Base-by-base conservation (phyloP, 2,329 filamentous ascomycete genomes). In the Alternaria sp. region DNA sequence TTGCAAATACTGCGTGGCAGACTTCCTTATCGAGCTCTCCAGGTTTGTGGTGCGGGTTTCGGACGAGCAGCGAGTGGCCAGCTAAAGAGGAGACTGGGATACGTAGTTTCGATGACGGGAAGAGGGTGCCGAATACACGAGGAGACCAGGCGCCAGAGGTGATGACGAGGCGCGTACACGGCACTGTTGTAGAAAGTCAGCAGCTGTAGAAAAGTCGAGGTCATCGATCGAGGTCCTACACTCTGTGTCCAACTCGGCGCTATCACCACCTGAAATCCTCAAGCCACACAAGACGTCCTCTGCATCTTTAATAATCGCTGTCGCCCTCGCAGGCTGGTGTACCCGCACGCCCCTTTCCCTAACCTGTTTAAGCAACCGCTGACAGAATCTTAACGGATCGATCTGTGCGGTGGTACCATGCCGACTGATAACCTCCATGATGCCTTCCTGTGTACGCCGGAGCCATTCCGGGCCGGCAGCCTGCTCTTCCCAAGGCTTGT, bases 121-220 rank as follows among this genome's bases (percentile, higher is more conserved):
- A 93, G 14, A 94, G 82, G 0, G 80, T 78, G 2, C 78, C 66
- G 71, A 92, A 89, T n/a, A 91, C 86, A 31, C 78, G 77, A 0
- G 86, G 83, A 0, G 90, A 89, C 91, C 91, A 94, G 3, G 87
- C 84, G 3, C 91, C 91, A 0, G 89, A 85, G 0, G 89, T 79
- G 59, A 94, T 82, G 14, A 93, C 78, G 24, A 94, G 73, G 10
- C 85, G 84, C 0, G 84, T 85, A 69, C 89, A 91, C 0, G 87
- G 83, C 2, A 93, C 77, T 78, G 52, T 21, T 77, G 54, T 23
- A 6, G 21, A 4, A 2, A 37, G 58, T 73, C 56, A 73, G 71
- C 21, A 34, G 37, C 37, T 0, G 24, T 40, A 14, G 11, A 11
- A 24, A 40, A 14, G 37, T 40, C 21, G 21, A 24, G 11, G 11